A percentile compares a stretch with the other conserved stretches of the same genome.
Conservation (phyloP, 2,329 filamentous ascomycete genomes). For the Fusarium penzigii region DNA sequence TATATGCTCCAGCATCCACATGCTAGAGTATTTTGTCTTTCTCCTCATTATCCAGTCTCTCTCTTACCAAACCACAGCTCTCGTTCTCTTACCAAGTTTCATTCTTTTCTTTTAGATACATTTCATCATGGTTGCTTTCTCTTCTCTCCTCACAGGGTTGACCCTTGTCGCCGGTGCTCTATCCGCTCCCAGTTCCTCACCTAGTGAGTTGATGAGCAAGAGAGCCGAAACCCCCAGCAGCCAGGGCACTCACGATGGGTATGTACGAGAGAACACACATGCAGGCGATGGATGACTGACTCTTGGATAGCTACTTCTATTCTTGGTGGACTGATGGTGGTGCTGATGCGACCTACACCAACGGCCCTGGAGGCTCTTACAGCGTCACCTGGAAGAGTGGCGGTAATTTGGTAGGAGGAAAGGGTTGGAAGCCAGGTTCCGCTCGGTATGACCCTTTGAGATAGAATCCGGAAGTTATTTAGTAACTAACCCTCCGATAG, state of each 20-base stretch:
- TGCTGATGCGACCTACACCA: constrained; percentile 45
- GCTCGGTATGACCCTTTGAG: constrained; percentile 40
- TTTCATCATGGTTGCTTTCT: constrained; percentile 26
- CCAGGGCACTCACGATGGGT: constrained; percentile 39
- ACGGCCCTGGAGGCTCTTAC: constrained; percentile 45
- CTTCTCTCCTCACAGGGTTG: constrained; percentile 27
- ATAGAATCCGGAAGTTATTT: background rate
- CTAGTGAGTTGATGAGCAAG: constrained; percentile 3
- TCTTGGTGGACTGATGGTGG: constrained; percentile 50
- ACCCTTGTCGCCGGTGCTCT: constrained; percentile 21
- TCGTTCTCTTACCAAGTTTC: background rate
- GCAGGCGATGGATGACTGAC: background rate
- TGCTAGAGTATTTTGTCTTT: no score
- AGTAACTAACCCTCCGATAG: constrained; percentile 1
- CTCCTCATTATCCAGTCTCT: background rate
- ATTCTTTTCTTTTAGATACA: background rate
- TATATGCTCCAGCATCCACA: no score
- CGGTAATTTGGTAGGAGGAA: constrained; percentile 26
- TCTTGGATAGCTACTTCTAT: constrained; percentile 40
- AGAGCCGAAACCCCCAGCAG: constrained; percentile 36
- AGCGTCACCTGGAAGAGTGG: constrained; percentile 42
- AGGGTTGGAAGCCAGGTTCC: constrained; percentile 21
- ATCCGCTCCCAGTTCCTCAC: constrained; percentile 19
- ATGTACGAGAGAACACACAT: background rate
- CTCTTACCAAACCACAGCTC: background rate